These are phyloP conservation scores for Neurospora sp. DNA, from an alignment of 495 filamentous ascomycete genomes.

Conservation along the genomic window DNA sequence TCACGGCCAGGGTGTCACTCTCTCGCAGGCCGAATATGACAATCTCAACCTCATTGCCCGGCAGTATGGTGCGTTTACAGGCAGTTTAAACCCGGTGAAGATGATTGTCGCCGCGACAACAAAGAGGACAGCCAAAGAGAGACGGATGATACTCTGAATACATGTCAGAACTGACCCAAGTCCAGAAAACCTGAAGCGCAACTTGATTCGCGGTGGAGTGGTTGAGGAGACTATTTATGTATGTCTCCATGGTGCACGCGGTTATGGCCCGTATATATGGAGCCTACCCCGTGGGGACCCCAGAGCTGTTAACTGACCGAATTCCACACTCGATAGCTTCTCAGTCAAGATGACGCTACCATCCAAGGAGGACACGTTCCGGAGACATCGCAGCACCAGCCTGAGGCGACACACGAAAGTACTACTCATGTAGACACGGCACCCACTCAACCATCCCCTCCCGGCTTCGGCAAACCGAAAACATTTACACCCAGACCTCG, in stretches of 20 bases:
- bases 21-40: slow-evolving; percentile 28
- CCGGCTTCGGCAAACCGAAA: neutral
- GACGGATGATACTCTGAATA: neutral
- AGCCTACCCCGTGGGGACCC: neutral
- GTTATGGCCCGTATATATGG: neutral
- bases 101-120: neutral
- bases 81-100: neutral
- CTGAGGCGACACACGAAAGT: slow-evolving; percentile 16
- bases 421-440: slow-evolving; percentile 12
- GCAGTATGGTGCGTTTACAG: slow-evolving; percentile 25
- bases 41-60: slow-evolving; percentile 14
- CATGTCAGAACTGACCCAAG: neutral
- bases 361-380: slow-evolving; percentile 10
- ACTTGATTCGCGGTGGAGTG: slow-evolving; percentile 54
- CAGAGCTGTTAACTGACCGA: slow-evolving; percentile 9
- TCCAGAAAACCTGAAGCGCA: slow-evolving; percentile 50
- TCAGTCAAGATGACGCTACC: slow-evolving; percentile 38
- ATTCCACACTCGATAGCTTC: slow-evolving; percentile 27
- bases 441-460: slow-evolving; percentile 1
- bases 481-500: neutral
- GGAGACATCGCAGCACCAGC: slow-evolving; percentile 7
- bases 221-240: slow-evolving; percentile 51
- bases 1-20: slow-evolving; percentile 4
- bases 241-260: slow-evolving; percentile 10
- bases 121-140: neutral